Percentiles rank a stretch among this genome's conserved stretches.
These are phyloP conservation scores for Xylaria scruposa DNA, from an alignment of 495 filamentous ascomycete species.

Conservation along the genomic window DNA sequence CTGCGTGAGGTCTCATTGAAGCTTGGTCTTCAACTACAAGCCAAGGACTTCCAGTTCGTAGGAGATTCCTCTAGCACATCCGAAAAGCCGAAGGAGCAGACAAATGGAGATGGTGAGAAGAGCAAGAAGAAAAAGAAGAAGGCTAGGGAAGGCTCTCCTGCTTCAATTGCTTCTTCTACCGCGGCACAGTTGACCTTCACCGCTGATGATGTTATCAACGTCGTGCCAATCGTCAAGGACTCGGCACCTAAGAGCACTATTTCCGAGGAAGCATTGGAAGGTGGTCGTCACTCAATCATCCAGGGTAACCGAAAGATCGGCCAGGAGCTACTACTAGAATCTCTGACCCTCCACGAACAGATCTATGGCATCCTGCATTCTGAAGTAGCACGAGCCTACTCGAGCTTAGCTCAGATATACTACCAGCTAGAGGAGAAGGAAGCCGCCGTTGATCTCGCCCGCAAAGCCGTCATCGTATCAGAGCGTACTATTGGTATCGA, in stretches of 20 bases:
- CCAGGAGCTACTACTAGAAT: constrained; percentile 94
- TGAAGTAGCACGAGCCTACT: constrained; percentile 94
- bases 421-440: constrained; percentile 96
- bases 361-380: constrained; percentile 98
- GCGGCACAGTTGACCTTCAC: constrained; percentile 69
- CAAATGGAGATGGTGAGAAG: constrained; percentile 38
- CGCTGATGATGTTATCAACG: constrained; percentile 86
- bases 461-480: constrained; percentile 94
- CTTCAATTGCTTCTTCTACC: constrained; percentile 58
- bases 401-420: constrained; percentile 92
- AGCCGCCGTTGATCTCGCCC: constrained; percentile 90
- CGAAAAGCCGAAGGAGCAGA: constrained; percentile 44
- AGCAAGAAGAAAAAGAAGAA: constrained; percentile 85
- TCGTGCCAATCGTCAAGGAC: constrained; percentile 93
- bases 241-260: constrained; percentile 85
- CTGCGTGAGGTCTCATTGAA: constrained; percentile 90
- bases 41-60: constrained; percentile 79
- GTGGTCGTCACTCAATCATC: constrained; percentile 90
- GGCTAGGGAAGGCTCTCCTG: constrained; percentile 54
- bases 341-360: constrained; percentile 94
- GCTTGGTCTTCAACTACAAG: constrained; percentile 86
- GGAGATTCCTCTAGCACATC: constrained; percentile 31
- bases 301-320: constrained; percentile 95
- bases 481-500: constrained; percentile 95
- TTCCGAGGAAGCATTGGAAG: constrained; percentile 95